These are phyloP conservation scores for Monoraphidium neglectum DNA, from an alignment of 139 green algal genomes.

Conservation along the genomic window DNA sequence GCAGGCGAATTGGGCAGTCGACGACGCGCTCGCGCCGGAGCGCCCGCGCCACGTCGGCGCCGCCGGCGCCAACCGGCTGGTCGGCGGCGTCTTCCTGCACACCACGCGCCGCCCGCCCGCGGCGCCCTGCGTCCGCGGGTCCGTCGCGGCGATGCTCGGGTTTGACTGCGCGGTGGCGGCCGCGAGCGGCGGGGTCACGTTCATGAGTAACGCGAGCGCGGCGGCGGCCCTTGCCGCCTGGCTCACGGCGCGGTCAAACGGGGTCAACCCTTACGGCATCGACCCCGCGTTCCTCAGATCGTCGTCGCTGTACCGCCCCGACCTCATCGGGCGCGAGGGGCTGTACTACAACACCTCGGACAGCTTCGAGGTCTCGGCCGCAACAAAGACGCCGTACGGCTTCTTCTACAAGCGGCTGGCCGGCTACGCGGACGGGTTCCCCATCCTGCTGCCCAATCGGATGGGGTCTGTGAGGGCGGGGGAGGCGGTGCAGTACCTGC, in stretches of 20 bases:
- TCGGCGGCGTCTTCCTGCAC: conserved; percentile 46
- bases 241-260: neutral
- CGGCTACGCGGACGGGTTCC: conserved; percentile 39
- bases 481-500: conserved; percentile 28
- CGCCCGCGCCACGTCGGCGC: conserved; percentile 16
- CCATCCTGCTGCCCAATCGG: conserved; percentile 35
- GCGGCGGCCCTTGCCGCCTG: too few relatives aligned
- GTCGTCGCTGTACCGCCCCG: conserved; percentile 28
- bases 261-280: conserved; percentile 35
- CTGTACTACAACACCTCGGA: conserved; percentile 45
- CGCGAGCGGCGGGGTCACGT: too few relatives aligned
- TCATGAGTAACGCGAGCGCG: too few relatives aligned
- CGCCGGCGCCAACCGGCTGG: conserved; percentile 29
- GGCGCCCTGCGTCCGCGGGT: neutral
- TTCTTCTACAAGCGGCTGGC: conserved; percentile 21
- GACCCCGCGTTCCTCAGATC: conserved; percentile 44
- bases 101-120: conserved; percentile 27
- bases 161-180: too few relatives aligned
- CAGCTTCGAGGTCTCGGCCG: conserved; percentile 8
- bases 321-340: conserved; percentile 7
- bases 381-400: conserved; percentile 30
- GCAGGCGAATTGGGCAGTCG: neutral
- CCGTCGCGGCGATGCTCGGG: too few relatives aligned
- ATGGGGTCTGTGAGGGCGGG: conserved; percentile 8
- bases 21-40: conserved; percentile 6